Evolutionary conservation across 305 asterid genomes (phyloP), one percentile per base, ranked within the genome.

Genomic region (Rubia balearica): DNA sequence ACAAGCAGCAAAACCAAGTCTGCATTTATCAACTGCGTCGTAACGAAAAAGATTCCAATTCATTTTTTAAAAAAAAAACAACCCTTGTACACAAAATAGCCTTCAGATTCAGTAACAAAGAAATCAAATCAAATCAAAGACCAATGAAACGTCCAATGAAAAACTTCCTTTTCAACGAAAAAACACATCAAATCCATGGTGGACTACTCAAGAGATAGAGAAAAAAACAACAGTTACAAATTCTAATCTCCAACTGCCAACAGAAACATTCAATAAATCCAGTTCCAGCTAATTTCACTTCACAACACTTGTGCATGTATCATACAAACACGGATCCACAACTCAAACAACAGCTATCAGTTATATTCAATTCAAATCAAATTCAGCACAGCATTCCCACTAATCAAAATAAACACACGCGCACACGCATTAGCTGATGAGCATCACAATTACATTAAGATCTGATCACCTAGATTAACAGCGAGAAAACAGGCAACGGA

Each of bases 401-500:
- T 45, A 12, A 51, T 17, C 6, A 51, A 30, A 56, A 56, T 0
- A 56, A 56, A 56, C 62, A 7, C 33, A 56, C 27, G 21, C n/a
- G 12, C 36, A 3, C 40, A 40, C 6, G 9, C 43, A 65, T 41
- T 40, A 65, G 45, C 48, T 11, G 42, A 46, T 7, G 42, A 61
- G 33, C 64, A 14, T 17, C 27, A 33, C 8, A 51, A 48, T 9
- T 9, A 55, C 5, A 38, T 27, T 24, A 65, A 75, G 74, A 75
- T 75, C 74, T 75, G 53, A 30, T 75, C 66, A 75, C 75, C 72
- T 33, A 9, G 46, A 17, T 16, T 8, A 75, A 51, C 60, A 70
- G 45, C 24, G 36, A 3, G n/a, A 30, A 66, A 40, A n/a, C 64
- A 63, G 53, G 24, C 73, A 73, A 72, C 70, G 30, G 71, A 60